A percentile compares a stretch with the other conserved stretches of the same genome.
Conservation (phyloP, 768 basidiomycete species). For the Multifurca ochricompacta region DNA sequence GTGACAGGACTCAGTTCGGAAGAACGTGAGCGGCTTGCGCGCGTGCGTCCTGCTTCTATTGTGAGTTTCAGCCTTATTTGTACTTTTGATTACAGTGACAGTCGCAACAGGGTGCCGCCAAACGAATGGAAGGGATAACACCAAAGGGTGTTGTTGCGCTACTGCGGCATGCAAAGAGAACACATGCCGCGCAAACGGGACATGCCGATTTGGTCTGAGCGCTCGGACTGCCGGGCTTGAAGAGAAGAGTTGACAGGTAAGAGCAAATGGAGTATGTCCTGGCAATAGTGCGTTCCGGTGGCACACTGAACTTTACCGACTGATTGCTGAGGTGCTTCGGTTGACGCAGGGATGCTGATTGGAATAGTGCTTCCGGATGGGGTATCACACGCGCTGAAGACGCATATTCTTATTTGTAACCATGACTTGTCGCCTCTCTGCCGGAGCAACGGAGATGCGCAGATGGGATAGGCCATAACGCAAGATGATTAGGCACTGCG, state of each 20-base stretch:
- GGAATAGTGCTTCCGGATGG: constrained; percentile 6
- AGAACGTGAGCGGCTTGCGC: constrained; percentile 55
- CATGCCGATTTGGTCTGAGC: background rate
- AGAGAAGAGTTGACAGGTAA: background rate
- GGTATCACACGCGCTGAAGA: constrained; percentile 8
- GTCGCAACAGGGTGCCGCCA: constrained; percentile 70
- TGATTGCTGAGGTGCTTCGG: constrained; percentile 5
- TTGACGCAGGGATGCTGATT: constrained; percentile 5
- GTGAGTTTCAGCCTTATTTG: constrained; percentile 31
- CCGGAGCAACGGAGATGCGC: background rate
- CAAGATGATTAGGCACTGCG: background rate
- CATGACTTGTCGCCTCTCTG: constrained; percentile 5
- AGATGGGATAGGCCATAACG: background rate
- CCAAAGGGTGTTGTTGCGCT: constrained; percentile 65
- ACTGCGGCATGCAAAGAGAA: constrained; percentile 51
- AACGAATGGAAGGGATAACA: constrained; percentile 91
- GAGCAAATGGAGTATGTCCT: constrained; percentile 3
- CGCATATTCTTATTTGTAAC: constrained; percentile 1
- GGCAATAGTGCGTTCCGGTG: constrained; percentile 6
- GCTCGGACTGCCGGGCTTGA: background rate
- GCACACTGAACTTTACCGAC: background rate
- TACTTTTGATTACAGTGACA: background rate
- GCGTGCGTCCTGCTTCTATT: constrained; percentile 59
- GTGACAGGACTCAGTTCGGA: constrained; percentile 71
- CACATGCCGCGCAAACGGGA: constrained; percentile 18